Conservation (phyloP, 2,329 filamentous ascomycete species). For the Monosporascus ibericus region DNA sequence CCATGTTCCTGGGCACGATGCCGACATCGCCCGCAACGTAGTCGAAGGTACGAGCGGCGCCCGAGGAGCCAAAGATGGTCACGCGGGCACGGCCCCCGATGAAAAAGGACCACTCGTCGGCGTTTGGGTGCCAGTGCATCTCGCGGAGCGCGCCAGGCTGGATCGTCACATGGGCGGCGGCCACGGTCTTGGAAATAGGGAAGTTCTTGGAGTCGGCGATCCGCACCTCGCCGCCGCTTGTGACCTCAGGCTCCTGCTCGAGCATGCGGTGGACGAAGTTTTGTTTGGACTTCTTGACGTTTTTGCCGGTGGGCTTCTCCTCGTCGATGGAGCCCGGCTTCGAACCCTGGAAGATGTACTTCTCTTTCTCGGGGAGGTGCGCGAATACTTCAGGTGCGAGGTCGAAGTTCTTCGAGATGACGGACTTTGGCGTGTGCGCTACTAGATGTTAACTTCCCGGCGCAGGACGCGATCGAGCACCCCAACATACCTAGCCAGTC, state of each 20-base stretch:
- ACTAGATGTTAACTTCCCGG: slow-evolving; percentile 7
- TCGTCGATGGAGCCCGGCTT: slow-evolving; percentile 58
- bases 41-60: slow-evolving; percentile 67
- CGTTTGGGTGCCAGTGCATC: slow-evolving; percentile 78
- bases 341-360: slow-evolving; percentile 73
- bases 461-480: neutral
- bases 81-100: slow-evolving; percentile 65
- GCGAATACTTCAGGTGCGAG: slow-evolving; percentile 64
- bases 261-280: slow-evolving; percentile 69
- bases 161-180: slow-evolving; percentile 66
- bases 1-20: slow-evolving; percentile 71
- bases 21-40: slow-evolving; percentile 70
- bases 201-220: slow-evolving; percentile 75
- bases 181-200: slow-evolving; percentile 64
- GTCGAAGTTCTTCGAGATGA: slow-evolving; percentile 71
- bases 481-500: slow-evolving; percentile 58
- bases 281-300: slow-evolving; percentile 60
- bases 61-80: slow-evolving; percentile 67
- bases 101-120: slow-evolving; percentile 79
- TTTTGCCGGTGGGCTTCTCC: slow-evolving; percentile 54
- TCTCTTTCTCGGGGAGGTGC: slow-evolving; percentile 58
- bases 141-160: slow-evolving; percentile 67
- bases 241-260: slow-evolving; percentile 59
- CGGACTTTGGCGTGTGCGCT: slow-evolving; percentile 66
- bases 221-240: slow-evolving; percentile 63